These are phyloP conservation scores for Capsicum pubescens DNA, from an alignment of 257 asterid species.

Conservation along the genomic window DNA sequence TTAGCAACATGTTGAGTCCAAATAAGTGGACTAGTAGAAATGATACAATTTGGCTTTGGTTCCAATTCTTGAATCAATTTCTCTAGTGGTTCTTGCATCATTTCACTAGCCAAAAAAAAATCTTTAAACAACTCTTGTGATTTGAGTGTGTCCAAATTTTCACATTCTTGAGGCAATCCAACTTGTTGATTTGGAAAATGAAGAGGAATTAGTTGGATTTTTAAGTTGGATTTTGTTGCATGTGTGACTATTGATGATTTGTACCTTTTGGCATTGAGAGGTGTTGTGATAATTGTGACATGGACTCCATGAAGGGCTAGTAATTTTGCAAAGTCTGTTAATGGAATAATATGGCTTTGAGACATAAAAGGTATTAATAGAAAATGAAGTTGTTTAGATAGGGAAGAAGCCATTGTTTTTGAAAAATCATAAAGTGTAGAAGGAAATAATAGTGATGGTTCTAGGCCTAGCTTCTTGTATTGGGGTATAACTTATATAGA, in stretches of 20 bases:
- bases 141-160: slow-evolving; percentile 50
- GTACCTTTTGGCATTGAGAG: slow-evolving; percentile 41
- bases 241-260: slow-evolving; percentile 27
- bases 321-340: slow-evolving; percentile 50
- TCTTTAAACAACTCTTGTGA: slow-evolving; percentile 28
- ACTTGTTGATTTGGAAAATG: slow-evolving; percentile 45
- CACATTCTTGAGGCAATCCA: slow-evolving; percentile 56
- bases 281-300: slow-evolving; percentile 53
- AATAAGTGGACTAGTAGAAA: slow-evolving; percentile 43
- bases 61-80: slow-evolving; percentile 37
- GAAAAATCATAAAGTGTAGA: too few relatives aligned
- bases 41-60: slow-evolving; percentile 53
- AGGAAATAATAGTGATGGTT: background rate
- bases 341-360: slow-evolving; percentile 59
- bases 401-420: slow-evolving; percentile 48
- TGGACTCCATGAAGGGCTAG: slow-evolving; percentile 45
- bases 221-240: slow-evolving; percentile 38
- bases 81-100: slow-evolving; percentile 47
- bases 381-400: slow-evolving; percentile 47
- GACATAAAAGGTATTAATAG: slow-evolving; percentile 58
- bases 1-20: slow-evolving; percentile 47
- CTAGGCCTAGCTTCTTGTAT: too few relatives aligned
- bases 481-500: background rate
- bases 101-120: slow-evolving; percentile 43
- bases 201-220: slow-evolving; percentile 38